Evolutionary conservation across 176 grass and related monocot genomes (phyloP), one percentile per base, ranked within the genome.

Genomic region (Miscanthus lutarioriparius): DNA sequence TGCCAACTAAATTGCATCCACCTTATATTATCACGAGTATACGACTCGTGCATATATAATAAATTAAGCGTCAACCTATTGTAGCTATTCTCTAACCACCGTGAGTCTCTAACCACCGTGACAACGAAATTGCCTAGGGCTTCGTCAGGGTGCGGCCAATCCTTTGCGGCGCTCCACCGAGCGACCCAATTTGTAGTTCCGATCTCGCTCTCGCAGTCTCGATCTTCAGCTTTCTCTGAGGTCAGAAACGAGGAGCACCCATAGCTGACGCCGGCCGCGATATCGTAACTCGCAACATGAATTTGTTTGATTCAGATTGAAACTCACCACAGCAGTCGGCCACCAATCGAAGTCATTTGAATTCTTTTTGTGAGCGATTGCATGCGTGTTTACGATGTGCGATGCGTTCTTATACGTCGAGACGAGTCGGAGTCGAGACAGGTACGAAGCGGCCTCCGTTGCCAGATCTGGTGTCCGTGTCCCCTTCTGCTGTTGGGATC

Each of bases 391-490:
- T 19, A 53, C 6, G 43, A 44, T 13, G 43, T 0, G 11, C 43
- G 10, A 39, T 41, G 67, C 67, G 66, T 10, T 19, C 20, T 10
- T 5, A 3, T 69, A 69, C 4, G n/a, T 22, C 10, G 23, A 23
- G 10, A 43, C 37, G 37, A 39, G 38, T 6, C 2, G 32, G n/a
- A 33, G 32, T 33, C 32, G 32, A 37, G 36, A 7, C 6, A 12
- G 13, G 70, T 27, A 45, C 70, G 70, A 45, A 17, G 39, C 64
- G 47, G 12, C 0, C 39, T 13, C n/a, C 59, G 63, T 40, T 28
- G 63, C 27, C 77, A 61, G 79, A 90, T 87, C 84, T 68, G 67
- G 38, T 10, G 74, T 83, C 83, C n/a, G 48, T 10, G 74, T 83
- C 83, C n/a, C 64, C 32, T 81, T 81, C 47, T 39, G 66, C 0